Base-by-base conservation (phyloP, 2,329 filamentous ascomycete species). In the Ceratocystis variospora region DNA sequence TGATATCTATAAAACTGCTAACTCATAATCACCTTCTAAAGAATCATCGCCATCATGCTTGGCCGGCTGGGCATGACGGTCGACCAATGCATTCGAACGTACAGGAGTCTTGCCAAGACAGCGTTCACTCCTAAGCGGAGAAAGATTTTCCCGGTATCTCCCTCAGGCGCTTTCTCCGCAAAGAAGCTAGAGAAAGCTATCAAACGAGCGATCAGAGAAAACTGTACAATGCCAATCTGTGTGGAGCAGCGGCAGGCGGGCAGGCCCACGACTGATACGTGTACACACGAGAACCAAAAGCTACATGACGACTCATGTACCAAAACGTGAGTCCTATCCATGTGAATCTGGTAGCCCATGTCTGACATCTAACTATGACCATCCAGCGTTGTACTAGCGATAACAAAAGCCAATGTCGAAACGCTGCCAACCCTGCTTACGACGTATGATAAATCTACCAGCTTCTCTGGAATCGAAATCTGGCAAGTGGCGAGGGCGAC, bases 401-500 rank as follows among this genome's bases (percentile, higher is more conserved):
- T 28, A 2, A 28, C 50, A 2, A 55, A 22, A 15, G 50, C 19
- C 22, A 55, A 55, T 15, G 22, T 55, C 12, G 50, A 55, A 25
- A 74, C 2, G 66, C 46, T 46, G 1, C 66, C 66, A 0, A 72
- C 69, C 0, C 69, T 74, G 1, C 71, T 74, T 55, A 71, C 44
- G 37, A 73, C 72, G 1, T 73, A 73, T 55, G 71, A 72, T 53
- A 69, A 55, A 17, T 68, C 69, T 3, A 45, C 63, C 7, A 63
- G n/a, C 41, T 69, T 71, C 44, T 12, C 69, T 5, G 62, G 45
- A 41, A 74, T 71, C 62, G 68, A 69, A 1, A 72, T 75, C 8
- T 74, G 72, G 72, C 55, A 75, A 31, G 69, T 72, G 1, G 73
- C 72, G 5, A 70, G 72, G 1, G 72, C 72, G 1, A 73, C 71